These are phyloP conservation scores for Penicillium atrosanguineum DNA, from an alignment of 495 filamentous ascomycete genomes.

Conservation along the genomic window DNA sequence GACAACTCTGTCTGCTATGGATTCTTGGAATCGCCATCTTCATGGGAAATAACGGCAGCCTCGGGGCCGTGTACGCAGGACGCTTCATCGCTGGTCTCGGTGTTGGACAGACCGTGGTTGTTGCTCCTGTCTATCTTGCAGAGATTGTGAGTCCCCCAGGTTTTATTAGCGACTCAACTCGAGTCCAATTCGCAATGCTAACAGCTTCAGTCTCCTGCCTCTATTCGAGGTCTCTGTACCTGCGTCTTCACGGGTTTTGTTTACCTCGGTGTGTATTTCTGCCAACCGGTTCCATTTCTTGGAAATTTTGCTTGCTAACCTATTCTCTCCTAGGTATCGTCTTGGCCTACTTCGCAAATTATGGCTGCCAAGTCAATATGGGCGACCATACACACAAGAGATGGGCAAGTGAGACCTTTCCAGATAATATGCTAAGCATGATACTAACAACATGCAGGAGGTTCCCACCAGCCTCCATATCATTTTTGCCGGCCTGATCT, in stretches of 20 bases:
- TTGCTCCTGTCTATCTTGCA: slow-evolving; percentile 53
- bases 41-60: slow-evolving; percentile 58
- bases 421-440: no score
- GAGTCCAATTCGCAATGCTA: neutral
- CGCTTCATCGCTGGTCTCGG: slow-evolving; percentile 68
- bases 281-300: neutral
- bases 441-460: slow-evolving; percentile 42
- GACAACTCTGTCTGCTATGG: slow-evolving; percentile 64
- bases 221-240: slow-evolving; percentile 64
- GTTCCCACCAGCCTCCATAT: slow-evolving; percentile 70
- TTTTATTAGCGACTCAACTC: neutral
- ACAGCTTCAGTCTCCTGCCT: slow-evolving; percentile 45
- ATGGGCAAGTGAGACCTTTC: slow-evolving; percentile 41
- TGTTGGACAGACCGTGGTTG: slow-evolving; percentile 65
- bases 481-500: slow-evolving; percentile 68
- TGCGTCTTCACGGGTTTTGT: slow-evolving; percentile 62
- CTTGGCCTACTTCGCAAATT: slow-evolving; percentile 51
- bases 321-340: slow-evolving; percentile 31
- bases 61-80: slow-evolving; percentile 64
- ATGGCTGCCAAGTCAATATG: slow-evolving; percentile 56
- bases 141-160: slow-evolving; percentile 38
- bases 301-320: neutral
- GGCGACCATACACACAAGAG: slow-evolving; percentile 54
- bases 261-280: slow-evolving; percentile 29
- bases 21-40: slow-evolving; percentile 66